Conservation (phyloP, 805 yeast genomes). For the Danielozyma ontarioensis region DNA sequence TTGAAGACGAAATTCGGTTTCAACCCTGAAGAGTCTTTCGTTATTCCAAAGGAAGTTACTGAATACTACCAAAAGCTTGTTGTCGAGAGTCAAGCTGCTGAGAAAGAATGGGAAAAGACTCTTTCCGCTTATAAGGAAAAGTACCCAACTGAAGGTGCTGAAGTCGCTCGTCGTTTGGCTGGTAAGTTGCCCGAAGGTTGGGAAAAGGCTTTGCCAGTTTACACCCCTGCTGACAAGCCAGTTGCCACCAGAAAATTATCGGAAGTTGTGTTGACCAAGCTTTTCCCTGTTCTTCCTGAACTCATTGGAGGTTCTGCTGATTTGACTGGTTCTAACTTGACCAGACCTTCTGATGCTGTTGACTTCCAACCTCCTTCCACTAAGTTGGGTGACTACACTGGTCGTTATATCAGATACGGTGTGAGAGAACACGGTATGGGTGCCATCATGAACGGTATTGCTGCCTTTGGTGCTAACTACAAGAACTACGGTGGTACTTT, state of each 20-base stretch:
- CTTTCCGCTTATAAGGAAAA: slow-evolving; percentile 57
- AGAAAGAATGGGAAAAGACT: slow-evolving; percentile 69
- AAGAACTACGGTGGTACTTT: slow-evolving; percentile 96
- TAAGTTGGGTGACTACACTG: slow-evolving; percentile 78
- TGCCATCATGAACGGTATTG: slow-evolving; percentile 95
- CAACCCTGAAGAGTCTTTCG: slow-evolving; percentile 77
- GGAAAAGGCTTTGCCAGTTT: slow-evolving; percentile 73
- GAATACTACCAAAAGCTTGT: slow-evolving; percentile 58
- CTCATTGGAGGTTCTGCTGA: slow-evolving; percentile 98
- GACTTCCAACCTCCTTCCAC: slow-evolving; percentile 90
- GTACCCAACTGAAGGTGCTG: slow-evolving; percentile 77
- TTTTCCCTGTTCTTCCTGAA: slow-evolving; percentile 73
- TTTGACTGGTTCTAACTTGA: slow-evolving; percentile 93
- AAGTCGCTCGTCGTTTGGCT: slow-evolving; percentile 69
- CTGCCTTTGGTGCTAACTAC: slow-evolving; percentile 83
- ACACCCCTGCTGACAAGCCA: slow-evolving; percentile 72
- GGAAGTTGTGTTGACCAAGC: slow-evolving; percentile 64
- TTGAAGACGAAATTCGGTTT: slow-evolving; percentile 81
- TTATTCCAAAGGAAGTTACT: slow-evolving; percentile 78
- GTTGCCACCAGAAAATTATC: slow-evolving; percentile 93
- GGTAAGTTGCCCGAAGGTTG: slow-evolving; percentile 80
- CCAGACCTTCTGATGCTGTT: slow-evolving; percentile 75
- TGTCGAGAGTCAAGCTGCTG: slow-evolving; percentile 59
- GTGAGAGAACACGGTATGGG: slow-evolving; percentile 99
- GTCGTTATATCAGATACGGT: slow-evolving; percentile 96